A percentile compares a stretch with the other conserved stretches of the same genome.
Evolutionary conservation across 2,329 filamentous ascomycete genomes (phyloP).

Genomic region (Phyllosticta paracitricarpa): DNA sequence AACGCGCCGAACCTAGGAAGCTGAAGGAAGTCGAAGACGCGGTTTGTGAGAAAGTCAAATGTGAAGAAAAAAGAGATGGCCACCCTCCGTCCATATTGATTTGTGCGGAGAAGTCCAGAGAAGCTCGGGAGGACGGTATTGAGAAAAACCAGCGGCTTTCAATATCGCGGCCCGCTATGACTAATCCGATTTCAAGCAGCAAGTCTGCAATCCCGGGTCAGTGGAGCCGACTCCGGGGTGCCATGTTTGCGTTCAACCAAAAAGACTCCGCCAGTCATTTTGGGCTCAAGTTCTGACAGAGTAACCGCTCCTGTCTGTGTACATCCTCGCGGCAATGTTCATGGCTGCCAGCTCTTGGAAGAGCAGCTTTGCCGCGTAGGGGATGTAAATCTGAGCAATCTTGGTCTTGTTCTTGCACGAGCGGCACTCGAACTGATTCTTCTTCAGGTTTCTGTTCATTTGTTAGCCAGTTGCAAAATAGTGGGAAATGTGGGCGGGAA

Average conservation of each 20-base stretch:
- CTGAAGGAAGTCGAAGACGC: not conserved
- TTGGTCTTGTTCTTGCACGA: slow-evolving; percentile 99
- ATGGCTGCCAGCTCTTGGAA: slow-evolving; percentile 98
- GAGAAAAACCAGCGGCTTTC: no score
- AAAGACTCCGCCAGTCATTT: not conserved
- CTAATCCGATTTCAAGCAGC: not conserved
- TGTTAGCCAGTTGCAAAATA: slow-evolving; percentile 22
- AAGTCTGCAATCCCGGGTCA: not conserved
- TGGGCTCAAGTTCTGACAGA: slow-evolving; percentile 36
- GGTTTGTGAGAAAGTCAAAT: not conserved
- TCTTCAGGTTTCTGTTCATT: slow-evolving; percentile 67
- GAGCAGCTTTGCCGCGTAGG: slow-evolving; percentile 92
- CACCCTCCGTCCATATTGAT: not conserved
- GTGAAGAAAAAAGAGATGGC: not conserved
- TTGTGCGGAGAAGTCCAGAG: no score
- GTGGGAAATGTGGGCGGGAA: slow-evolving; percentile 5
- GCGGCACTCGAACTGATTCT: slow-evolving; percentile 91
- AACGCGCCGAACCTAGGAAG: not conserved
- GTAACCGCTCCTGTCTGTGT: slow-evolving; percentile 72
- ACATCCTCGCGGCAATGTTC: slow-evolving; percentile 98
- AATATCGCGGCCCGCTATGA: no score
- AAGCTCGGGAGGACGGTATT: no score
- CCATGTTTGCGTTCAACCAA: not conserved
- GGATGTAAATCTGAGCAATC: slow-evolving; percentile 95
- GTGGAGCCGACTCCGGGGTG: not conserved